Conservation (phyloP, 352 stramenopile species). For the Globisporangium megalacanthum region DNA sequence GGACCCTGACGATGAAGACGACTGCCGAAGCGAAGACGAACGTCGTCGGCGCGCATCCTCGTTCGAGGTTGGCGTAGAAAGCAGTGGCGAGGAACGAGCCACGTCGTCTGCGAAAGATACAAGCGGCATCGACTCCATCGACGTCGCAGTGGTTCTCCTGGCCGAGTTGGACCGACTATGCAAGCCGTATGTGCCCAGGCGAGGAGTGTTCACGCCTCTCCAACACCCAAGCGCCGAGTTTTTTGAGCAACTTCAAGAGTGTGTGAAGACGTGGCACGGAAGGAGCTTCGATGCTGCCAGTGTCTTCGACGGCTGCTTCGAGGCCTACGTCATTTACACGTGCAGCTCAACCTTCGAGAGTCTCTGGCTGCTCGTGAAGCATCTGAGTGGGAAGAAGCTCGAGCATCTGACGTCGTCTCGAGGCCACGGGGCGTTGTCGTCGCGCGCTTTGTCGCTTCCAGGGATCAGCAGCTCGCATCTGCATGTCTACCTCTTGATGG, state of each 20-base stretch:
- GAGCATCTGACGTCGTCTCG: slow-evolving; percentile 9
- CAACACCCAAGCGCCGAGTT: slow-evolving; percentile 21
- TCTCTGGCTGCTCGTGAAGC: slow-evolving; percentile 27
- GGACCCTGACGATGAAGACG: slow-evolving; percentile 24
- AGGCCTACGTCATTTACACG: slow-evolving; percentile 32
- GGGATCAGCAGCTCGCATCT: slow-evolving; percentile 11
- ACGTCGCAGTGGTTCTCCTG: slow-evolving; percentile 52
- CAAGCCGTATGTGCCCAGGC: slow-evolving; percentile 38
- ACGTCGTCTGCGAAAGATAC: slow-evolving; percentile 2
- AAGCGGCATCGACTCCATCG: slow-evolving; percentile 19
- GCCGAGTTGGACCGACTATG: slow-evolving; percentile 77
- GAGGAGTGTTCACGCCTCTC: slow-evolving; percentile 19
- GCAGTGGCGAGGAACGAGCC: not conserved
- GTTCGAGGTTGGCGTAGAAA: not conserved
- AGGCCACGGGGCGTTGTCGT: not conserved
- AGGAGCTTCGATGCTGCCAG: slow-evolving; percentile 1
- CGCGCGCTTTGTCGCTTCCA: not conserved
- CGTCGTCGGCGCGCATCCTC: not conserved
- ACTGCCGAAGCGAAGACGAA: slow-evolving; percentile 44
- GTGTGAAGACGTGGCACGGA: not conserved
- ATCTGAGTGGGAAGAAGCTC: slow-evolving; percentile 36
- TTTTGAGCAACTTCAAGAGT: slow-evolving; percentile 17
- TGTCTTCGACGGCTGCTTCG: slow-evolving; percentile 35
- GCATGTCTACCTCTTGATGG: slow-evolving; percentile 63
- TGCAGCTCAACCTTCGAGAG: slow-evolving; percentile 44